These are phyloP conservation scores for Fusarium aywerte DNA, from an alignment of 2,329 filamentous ascomycete genomes.

Conservation along the genomic window DNA sequence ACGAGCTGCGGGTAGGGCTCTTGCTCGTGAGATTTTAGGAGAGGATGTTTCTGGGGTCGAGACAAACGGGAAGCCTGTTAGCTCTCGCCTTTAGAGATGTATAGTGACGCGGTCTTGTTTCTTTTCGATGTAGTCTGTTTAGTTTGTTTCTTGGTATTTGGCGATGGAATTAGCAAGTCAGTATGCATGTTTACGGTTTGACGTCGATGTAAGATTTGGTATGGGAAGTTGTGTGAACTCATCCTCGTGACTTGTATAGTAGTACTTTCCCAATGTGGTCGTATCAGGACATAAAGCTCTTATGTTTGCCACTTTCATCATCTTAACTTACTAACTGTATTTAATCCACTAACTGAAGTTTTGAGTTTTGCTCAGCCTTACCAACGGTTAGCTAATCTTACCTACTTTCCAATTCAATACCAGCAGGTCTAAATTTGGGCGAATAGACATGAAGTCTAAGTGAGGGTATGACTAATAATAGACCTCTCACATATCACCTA, in stretches of 20 bases:
- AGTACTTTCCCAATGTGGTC: too few species aligned
- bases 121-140: not conserved
- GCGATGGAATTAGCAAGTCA: not conserved
- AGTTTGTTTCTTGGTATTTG: not conserved
- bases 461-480: not conserved
- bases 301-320: not conserved
- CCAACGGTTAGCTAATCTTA: too few species aligned
- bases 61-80: not conserved
- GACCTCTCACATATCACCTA: not conserved
- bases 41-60: not conserved
- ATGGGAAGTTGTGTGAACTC: not conserved
- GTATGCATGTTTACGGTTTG: not conserved
- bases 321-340: not conserved
- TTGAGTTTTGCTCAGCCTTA: too few species aligned
- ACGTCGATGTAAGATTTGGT: not conserved
- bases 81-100: slow-evolving; percentile 8
- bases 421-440: too few species aligned
- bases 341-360: too few species aligned
- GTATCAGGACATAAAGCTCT: not conserved
- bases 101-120: not conserved
- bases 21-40: slow-evolving; percentile 59
- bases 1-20: slow-evolving; percentile 64
- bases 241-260: too few species aligned
- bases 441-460: too few species aligned
- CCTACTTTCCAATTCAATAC: too few species aligned